Base-by-base conservation (phyloP, 2,329 filamentous ascomycete species). In the Epichloe scottii region DNA sequence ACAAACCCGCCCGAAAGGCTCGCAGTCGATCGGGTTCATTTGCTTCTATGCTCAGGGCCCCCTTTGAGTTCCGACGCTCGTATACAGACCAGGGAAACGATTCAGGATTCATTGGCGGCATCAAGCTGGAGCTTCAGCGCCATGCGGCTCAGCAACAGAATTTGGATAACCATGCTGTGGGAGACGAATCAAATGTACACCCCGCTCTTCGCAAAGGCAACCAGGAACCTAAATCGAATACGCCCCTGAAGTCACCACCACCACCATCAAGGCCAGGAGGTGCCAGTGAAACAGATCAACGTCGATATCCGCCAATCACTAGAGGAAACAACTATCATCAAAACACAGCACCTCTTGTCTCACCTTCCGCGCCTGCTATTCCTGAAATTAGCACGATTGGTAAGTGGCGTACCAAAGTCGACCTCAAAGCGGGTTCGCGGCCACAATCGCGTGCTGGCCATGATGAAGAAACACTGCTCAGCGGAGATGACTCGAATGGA, bases 51-150 rank as follows among this genome's bases (percentile, higher is more conserved):
- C 61, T 69, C 49, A 63, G 61, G 51, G 54, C 58, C 5, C 65
- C 67, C 0, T 68, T 69, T 34, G 66, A 66, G 46, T 62, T 63
- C 35, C 61, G 63, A 15, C 61, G 66, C 2, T 57, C 59, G 1
- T 69, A 67, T 0, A 54, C 62, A 17, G 67, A 68, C 35, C 59
- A 62, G 19, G 53, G 57, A 8, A 55, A 55, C n/a, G 58, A 66
- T 5, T 60, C 59, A 2, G 64, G 63, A 12, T 73, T 73, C 54
- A 65, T 73, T 23, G 68, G 70, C 1, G 68, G 67, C 19, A 64
- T 66, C 49, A 72, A 71, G 51, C 60, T 71, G 15, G 69, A 71
- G 45, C 60, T 67, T 45, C 62, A 71, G 51, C 64, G 64, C 44
- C 62, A 69, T 7, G 62, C 62, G 1, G 63, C 63, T 17, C 57